Evolutionary conservation across 331 rosid genomes (phyloP).

Genomic region (Ulmus americana): DNA sequence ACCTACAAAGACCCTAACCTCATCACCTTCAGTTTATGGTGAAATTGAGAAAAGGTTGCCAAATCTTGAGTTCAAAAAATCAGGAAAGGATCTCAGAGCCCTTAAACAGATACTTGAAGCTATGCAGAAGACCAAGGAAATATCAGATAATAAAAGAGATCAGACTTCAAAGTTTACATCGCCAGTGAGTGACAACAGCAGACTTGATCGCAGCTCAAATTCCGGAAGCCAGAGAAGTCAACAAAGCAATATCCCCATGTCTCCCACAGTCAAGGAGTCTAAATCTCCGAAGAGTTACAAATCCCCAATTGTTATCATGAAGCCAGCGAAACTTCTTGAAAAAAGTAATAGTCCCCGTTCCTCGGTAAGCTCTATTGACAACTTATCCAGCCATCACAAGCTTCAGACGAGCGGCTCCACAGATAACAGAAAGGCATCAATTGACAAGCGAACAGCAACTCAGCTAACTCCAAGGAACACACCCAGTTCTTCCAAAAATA

Average conservation of each 20-base stretch:
- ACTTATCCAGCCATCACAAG: constrained; percentile 26
- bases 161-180: constrained; percentile 43
- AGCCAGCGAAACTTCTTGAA: constrained; percentile 39
- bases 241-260: constrained; percentile 20
- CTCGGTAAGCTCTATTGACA: constrained; percentile 20
- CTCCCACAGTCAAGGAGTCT: constrained; percentile 27
- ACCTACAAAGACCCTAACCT: constrained; percentile 34
- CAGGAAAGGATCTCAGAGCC: constrained; percentile 93
- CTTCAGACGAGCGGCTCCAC: constrained; percentile 22
- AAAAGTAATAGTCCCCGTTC: constrained; percentile 35
- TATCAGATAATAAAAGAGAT: constrained; percentile 41
- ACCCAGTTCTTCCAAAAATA: constrained; percentile 30
- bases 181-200: constrained; percentile 19
- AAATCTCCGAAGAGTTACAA: constrained; percentile 30
- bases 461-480: constrained; percentile 29
- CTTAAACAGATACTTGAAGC: constrained; percentile 83
- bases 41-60: constrained; percentile 81
- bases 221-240: constrained; percentile 36
- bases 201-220: constrained; percentile 31
- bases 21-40: constrained; percentile 57
- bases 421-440: constrained; percentile 36
- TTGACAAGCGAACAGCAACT: constrained; percentile 31
- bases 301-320: constrained; percentile 54
- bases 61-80: constrained; percentile 74
- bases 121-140: constrained; percentile 63